Conservation (phyloP, 225 moss, liverwort and hornwort genomes). For the Sphagnum tenellum region DNA sequence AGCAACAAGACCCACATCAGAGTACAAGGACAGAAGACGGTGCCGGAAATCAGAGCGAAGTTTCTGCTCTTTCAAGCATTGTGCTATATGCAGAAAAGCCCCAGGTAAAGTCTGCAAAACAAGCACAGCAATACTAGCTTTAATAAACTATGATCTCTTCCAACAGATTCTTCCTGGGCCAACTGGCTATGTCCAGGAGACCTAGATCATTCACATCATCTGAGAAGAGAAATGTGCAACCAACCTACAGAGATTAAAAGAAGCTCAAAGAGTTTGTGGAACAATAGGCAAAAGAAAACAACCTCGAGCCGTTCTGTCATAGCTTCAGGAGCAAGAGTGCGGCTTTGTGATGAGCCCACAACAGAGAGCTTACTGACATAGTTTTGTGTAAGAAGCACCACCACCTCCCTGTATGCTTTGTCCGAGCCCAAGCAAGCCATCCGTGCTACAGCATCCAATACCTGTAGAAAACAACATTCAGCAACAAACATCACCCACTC, state of each 20-base stretch:
- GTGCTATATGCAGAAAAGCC: constrained; percentile 59
- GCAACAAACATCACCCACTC: too few species aligned
- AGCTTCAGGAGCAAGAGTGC: constrained; percentile 41
- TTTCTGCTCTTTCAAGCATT: constrained; percentile 43
- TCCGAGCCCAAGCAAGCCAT: constrained; percentile 70
- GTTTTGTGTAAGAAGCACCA: constrained; percentile 47
- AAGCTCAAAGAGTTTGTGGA: too few species aligned
- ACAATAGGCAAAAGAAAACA: neutral
- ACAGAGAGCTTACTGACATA: constrained; percentile 45
- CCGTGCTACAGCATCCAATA: constrained; percentile 72
- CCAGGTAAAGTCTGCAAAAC: constrained; percentile 45
- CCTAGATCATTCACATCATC: too few species aligned
- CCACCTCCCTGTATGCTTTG: constrained; percentile 75
- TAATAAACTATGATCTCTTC: too few species aligned
- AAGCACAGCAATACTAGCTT: too few species aligned
- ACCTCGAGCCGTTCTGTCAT: constrained; percentile 61
- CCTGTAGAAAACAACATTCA: constrained; percentile 13
- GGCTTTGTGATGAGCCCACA: constrained; percentile 27
- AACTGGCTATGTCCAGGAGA: too few species aligned
- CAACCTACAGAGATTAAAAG: too few species aligned
- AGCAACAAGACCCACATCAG: constrained; percentile 61
- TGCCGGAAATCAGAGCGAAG: constrained; percentile 61
- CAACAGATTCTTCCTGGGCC: too few species aligned
- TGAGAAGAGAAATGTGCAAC: too few species aligned
- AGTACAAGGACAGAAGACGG: constrained; percentile 54